phyloP scores from a whole-genome alignment of 2,329 filamentous ascomycete genomes.

The Trichoderma atrobrunneum region DNA sequence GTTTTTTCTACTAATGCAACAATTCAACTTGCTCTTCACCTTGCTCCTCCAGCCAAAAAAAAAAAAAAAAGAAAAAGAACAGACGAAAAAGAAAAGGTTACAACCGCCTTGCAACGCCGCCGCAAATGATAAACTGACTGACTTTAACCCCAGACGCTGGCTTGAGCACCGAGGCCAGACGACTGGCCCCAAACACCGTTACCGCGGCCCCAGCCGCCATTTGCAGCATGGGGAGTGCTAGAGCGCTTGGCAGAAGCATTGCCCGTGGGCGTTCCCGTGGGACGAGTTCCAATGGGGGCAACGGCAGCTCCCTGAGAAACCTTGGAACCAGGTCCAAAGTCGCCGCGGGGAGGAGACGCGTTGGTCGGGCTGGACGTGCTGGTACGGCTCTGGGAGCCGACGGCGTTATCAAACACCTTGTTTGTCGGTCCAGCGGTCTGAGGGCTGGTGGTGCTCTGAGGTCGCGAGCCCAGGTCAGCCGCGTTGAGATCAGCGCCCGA shows the following conservation, averaged over 20 bases:
- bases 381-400: slow-evolving; percentile 64
- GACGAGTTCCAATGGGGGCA: slow-evolving; percentile 90
- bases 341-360: slow-evolving; percentile 68
- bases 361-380: slow-evolving; percentile 80
- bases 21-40: slow-evolving; percentile 3
- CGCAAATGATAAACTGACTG: not conserved
- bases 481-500: slow-evolving; percentile 43
- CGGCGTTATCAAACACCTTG: slow-evolving; percentile 60
- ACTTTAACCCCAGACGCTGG: slow-evolving; percentile 85
- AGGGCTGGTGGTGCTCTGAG: slow-evolving; percentile 84
- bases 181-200: slow-evolving; percentile 83
- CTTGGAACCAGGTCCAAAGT: slow-evolving; percentile 54
- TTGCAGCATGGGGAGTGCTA: slow-evolving; percentile 89
- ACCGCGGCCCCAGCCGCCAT: slow-evolving; percentile 76
- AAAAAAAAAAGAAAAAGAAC: not conserved
- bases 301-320: slow-evolving; percentile 62
- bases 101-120: slow-evolving; percentile 3
- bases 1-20: slow-evolving; percentile 27
- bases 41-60: not conserved
- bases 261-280: slow-evolving; percentile 55
- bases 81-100: not conserved
- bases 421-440: slow-evolving; percentile 57
- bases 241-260: slow-evolving; percentile 67
- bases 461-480: slow-evolving; percentile 57
- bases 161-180: slow-evolving; percentile 78